phyloP scores from a whole-genome alignment of 148 eudicot genomes.

The Persicaria maculosa region DNA sequence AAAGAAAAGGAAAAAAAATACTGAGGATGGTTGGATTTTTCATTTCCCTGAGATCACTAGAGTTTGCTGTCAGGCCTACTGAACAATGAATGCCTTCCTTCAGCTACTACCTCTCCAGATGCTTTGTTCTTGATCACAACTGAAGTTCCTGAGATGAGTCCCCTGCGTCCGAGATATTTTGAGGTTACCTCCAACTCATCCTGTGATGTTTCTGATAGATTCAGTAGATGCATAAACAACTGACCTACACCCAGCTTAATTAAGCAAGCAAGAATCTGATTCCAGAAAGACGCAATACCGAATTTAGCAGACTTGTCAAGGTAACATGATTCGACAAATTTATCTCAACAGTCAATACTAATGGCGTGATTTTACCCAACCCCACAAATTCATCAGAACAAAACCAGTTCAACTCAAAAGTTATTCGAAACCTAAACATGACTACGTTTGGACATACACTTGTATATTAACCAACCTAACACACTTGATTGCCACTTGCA shows the following conservation, averaged over 20 bases:
- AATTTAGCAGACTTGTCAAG: neutral
- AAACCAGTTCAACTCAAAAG: too few relatives aligned
- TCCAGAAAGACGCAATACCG: neutral
- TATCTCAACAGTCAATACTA: neutral
- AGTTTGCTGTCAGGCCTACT: constrained; percentile 42
- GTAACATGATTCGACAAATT: neutral
- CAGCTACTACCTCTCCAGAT: constrained; percentile 64
- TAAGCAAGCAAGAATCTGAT: neutral
- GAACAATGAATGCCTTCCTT: constrained; percentile 85
- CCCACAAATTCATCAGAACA: neutral
- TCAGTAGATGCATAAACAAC: neutral
- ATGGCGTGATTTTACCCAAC: neutral
- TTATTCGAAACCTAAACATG: too few relatives aligned
- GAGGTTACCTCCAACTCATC: constrained; percentile 80
- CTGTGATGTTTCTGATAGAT: constrained; percentile 21
- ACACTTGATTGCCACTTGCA: neutral
- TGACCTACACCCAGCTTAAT: neutral
- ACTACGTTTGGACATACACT: neutral
- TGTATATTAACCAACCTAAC: neutral
- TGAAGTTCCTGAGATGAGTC: constrained; percentile 47
- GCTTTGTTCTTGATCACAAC: constrained; percentile 56
- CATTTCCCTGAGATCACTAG: constrained; percentile 1
- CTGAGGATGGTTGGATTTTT: neutral
- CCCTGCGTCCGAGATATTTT: constrained; percentile 49
- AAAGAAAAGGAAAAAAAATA: too few relatives aligned